Evolutionary conservation across 805 yeast genomes (phyloP).

Genomic region (Blastobotrys americana): DNA sequence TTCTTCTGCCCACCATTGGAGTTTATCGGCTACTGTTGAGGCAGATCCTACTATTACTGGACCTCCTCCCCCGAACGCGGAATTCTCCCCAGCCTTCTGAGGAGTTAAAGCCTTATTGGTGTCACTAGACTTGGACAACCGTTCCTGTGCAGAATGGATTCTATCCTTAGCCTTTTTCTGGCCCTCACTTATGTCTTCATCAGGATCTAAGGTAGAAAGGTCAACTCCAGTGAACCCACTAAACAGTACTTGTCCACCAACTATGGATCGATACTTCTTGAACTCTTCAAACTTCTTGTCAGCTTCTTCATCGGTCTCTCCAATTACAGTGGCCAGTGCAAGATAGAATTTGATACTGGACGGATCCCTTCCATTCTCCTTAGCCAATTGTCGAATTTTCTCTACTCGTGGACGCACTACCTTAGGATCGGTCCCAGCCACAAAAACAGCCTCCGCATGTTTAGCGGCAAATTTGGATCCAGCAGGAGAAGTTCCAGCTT

Average conservation of each 20-base stretch:
- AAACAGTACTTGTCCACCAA: constrained; percentile 38
- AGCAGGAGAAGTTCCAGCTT: constrained; percentile 39
- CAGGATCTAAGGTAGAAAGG: constrained; percentile 31
- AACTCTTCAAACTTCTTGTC: constrained; percentile 32
- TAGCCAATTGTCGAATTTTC: constrained; percentile 31
- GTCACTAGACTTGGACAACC: constrained; percentile 31
- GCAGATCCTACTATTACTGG: constrained; percentile 33
- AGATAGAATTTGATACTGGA: constrained; percentile 35
- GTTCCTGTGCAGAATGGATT: background rate
- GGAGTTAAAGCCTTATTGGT: constrained; percentile 29
- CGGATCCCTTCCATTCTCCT: constrained; percentile 32
- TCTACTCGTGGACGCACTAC: constrained; percentile 27
- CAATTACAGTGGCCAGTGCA: constrained; percentile 35
- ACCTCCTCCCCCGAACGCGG: constrained; percentile 30
- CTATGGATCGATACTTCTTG: constrained; percentile 32
- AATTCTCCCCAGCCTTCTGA: constrained; percentile 28
- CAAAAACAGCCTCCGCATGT: constrained; percentile 39
- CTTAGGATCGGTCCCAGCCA: constrained; percentile 33
- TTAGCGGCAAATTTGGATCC: constrained; percentile 40
- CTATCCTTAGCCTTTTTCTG: constrained; percentile 25
- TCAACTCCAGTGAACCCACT: constrained; percentile 40
- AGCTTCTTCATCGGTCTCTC: constrained; percentile 39
- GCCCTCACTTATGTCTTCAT: constrained; percentile 30
- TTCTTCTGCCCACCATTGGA: constrained; percentile 35
- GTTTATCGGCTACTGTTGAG: constrained; percentile 34